Percentiles rank a stretch among this genome's conserved stretches.
These are phyloP conservation scores for Ogataea paradorogensis DNA, from an alignment of 805 yeast species.

Conservation along the genomic window DNA sequence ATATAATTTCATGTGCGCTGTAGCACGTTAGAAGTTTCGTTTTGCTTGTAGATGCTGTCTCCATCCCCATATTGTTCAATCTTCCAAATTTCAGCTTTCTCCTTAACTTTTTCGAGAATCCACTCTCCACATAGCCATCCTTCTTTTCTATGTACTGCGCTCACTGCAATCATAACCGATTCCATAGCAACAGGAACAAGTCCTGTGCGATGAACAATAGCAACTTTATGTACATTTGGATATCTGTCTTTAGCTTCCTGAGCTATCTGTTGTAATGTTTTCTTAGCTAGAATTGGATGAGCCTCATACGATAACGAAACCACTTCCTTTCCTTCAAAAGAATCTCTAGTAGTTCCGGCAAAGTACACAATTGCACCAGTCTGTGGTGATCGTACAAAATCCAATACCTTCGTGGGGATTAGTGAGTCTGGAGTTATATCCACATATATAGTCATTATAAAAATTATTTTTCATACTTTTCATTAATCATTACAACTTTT, in stretches of 20 bases:
- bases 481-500: conserved; percentile 13
- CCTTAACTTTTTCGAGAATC: conserved; percentile 44
- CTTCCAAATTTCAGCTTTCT: conserved; percentile 50
- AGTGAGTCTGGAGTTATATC: conserved; percentile 27
- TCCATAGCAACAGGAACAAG: conserved; percentile 46
- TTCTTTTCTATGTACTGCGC: conserved; percentile 44
- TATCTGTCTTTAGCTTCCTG: conserved; percentile 31
- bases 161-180: conserved; percentile 43
- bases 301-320: conserved; percentile 44
- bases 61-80: conserved; percentile 44
- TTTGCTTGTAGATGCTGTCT: conserved; percentile 41
- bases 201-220: conserved; percentile 45
- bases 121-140: conserved; percentile 47
- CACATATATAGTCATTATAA: conserved; percentile 12
- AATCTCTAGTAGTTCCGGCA: conserved; percentile 50
- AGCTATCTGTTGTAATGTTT: conserved; percentile 37
- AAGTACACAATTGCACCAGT: conserved; percentile 51
- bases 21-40: conserved; percentile 31
- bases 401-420: conserved; percentile 22
- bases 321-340: conserved; percentile 41
- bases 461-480: background rate
- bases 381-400: conserved; percentile 40
- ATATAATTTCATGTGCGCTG: conserved; percentile 1
- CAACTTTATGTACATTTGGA: conserved; percentile 35
- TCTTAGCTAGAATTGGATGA: conserved; percentile 40